Conservation (phyloP, 495 filamentous ascomycete genomes). For the Daldinia vernicosa region DNA sequence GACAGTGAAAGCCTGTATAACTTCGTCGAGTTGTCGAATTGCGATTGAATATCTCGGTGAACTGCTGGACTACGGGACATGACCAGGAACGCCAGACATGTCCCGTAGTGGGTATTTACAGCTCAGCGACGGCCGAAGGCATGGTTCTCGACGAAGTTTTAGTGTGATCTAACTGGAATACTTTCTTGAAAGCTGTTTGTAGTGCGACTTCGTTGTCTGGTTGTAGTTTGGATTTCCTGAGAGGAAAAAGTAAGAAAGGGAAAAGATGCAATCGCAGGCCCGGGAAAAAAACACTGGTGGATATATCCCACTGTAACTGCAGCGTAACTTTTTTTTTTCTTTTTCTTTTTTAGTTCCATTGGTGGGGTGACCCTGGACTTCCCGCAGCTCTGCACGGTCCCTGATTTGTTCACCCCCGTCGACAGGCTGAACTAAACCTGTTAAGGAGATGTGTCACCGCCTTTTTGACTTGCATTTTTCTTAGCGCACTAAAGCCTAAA, state of each 20-base stretch:
- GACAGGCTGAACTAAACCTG: constrained; percentile 14
- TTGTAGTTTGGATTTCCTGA: constrained; percentile 48
- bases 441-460: constrained; percentile 42
- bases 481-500: constrained; percentile 39
- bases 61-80: constrained; percentile 80
- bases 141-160: constrained; percentile 83
- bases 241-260: constrained; percentile 44
- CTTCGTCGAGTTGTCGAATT: constrained; percentile 77
- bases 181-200: constrained; percentile 51
- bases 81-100: constrained; percentile 55
- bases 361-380: constrained; percentile 39
- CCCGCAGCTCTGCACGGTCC: constrained; percentile 23
- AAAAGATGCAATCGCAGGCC: constrained; percentile 49
- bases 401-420: constrained; percentile 30
- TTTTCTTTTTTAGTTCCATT: constrained; percentile 47
- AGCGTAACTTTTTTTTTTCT: constrained; percentile 46
- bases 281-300: constrained; percentile 45
- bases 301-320: constrained; percentile 21
- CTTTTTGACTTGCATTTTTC: constrained; percentile 41
- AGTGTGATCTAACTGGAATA: constrained; percentile 50
- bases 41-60: constrained; percentile 78
- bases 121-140: constrained; percentile 91
- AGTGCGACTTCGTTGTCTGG: constrained; percentile 77
- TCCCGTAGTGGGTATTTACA: constrained; percentile 91
- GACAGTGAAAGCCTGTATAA: constrained; percentile 61